Percentiles rank a stretch among this genome's conserved stretches.
Evolutionary conservation across 257 asterid species (phyloP).

Genomic region (Solanum chmielewskii): DNA sequence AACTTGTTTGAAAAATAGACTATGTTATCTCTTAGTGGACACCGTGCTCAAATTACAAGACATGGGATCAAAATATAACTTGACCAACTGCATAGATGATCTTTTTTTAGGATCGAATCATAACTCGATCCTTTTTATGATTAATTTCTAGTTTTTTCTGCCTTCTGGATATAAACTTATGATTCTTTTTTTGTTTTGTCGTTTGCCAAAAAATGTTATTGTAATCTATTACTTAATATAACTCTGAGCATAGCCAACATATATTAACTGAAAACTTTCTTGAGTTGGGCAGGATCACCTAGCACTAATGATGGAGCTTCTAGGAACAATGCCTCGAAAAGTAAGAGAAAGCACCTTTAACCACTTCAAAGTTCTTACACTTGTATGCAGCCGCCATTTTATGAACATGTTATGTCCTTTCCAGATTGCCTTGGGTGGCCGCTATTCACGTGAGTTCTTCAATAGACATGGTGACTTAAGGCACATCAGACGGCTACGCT

Average conservation of each 20-base stretch:
- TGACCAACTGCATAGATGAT: neutral
- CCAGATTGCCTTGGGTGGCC: constrained; percentile 92
- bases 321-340: constrained; percentile 98
- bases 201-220: neutral
- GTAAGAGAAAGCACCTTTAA: constrained; percentile 25
- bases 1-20: neutral
- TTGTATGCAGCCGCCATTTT: neutral
- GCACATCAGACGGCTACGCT: constrained; percentile 67
- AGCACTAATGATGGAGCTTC: constrained; percentile 99
- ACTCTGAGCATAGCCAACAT: neutral
- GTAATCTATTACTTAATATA: neutral
- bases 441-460: constrained; percentile 87
- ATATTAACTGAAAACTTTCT: neutral
- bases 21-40: neutral
- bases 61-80: neutral
- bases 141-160: neutral
- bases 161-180: neutral
- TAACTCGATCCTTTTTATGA: neutral
- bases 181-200: neutral
- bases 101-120: neutral
- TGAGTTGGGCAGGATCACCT: constrained; percentile 64
- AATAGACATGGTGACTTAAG: constrained; percentile 87
- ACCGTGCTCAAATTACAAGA: neutral
- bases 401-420: neutral
- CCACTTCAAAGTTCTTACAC: neutral